A percentile compares a stretch with the other conserved stretches of the same genome.
phyloP scores from a whole-genome alignment of 2,329 filamentous ascomycete genomes.

The Trichoderma gracile region DNA sequence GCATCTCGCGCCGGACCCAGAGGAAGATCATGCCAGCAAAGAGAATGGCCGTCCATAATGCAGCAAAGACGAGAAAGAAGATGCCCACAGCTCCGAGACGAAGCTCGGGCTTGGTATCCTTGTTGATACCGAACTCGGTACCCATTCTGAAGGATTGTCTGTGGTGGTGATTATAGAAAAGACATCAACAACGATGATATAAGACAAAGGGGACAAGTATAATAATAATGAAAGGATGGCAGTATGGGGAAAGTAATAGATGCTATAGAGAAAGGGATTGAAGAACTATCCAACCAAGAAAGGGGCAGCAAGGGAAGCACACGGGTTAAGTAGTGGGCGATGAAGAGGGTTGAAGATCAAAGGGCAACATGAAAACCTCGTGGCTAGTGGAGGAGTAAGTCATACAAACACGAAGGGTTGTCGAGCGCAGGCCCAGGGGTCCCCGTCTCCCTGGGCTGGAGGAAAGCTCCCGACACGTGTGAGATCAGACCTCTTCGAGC shows the following conservation, averaged over 20 bases:
- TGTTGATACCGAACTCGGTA: conserved; percentile 39
- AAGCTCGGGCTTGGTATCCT: conserved; percentile 36
- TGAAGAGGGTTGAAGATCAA: conserved; percentile 17
- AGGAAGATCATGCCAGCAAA: conserved; percentile 45
- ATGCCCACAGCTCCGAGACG: conserved; percentile 44
- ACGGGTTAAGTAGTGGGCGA: conserved; percentile 6
- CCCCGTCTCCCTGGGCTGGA: conserved; percentile 8
- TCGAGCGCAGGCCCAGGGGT: not conserved
- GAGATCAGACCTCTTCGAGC: conserved; percentile 11
- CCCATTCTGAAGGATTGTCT: conserved; percentile 30
- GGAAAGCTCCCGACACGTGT: conserved; percentile 21
- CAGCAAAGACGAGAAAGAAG: conserved; percentile 44
- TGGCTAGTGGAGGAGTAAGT: conserved; percentile 22
- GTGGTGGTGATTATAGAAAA: conserved; percentile 3
- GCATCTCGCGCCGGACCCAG: conserved; percentile 43
- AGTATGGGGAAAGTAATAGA: not conserved
- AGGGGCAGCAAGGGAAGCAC: conserved; percentile 15
- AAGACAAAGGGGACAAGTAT: not conserved
- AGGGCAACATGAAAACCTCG: conserved; percentile 19
- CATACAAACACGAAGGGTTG: conserved; percentile 18
- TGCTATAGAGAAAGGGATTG: conserved; percentile 14
- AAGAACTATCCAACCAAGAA: conserved; percentile 14
- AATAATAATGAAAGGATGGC: not conserved
- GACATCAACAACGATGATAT: not conserved
- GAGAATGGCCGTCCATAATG: conserved; percentile 44